phyloP scores from a whole-genome alignment of 345 rosid genomes.

The Garcia nutans region DNA sequence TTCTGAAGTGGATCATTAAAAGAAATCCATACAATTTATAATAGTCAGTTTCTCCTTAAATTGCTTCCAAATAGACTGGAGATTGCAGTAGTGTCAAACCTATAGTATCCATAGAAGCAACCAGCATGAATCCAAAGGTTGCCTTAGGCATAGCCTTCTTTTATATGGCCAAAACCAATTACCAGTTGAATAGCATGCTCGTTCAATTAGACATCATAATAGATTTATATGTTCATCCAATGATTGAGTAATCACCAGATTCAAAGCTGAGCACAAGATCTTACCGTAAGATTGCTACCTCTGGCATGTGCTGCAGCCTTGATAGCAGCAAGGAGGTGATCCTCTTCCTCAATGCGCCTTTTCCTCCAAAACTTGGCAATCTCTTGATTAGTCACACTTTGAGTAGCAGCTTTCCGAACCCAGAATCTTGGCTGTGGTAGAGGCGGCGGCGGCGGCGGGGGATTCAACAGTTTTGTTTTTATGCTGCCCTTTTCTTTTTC shows the following conservation, averaged over 20 bases:
- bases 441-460: constrained; percentile 52
- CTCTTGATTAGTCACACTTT: constrained; percentile 71
- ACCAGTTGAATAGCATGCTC: neutral
- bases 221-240: neutral
- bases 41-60: neutral
- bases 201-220: neutral
- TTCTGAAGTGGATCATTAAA: too few species aligned
- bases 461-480: constrained; percentile 29
- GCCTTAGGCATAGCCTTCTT: neutral
- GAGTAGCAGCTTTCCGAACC: constrained; percentile 32
- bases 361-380: constrained; percentile 80
- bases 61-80: neutral
- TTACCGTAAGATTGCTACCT: constrained; percentile 72
- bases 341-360: constrained; percentile 69
- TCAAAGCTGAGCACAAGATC: constrained; percentile 8
- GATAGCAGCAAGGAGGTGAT: constrained; percentile 84
- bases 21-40: neutral
- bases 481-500: constrained; percentile 24
- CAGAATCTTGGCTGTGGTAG: constrained; percentile 46
- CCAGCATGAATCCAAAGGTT: neutral
- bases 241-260: neutral
- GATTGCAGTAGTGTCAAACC: neutral
- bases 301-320: constrained; percentile 82
- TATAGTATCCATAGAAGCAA: neutral
- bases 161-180: neutral